These are phyloP conservation scores for Xylariaceae sp. DNA, from an alignment of 2,329 filamentous ascomycete genomes.

Conservation along the genomic window DNA sequence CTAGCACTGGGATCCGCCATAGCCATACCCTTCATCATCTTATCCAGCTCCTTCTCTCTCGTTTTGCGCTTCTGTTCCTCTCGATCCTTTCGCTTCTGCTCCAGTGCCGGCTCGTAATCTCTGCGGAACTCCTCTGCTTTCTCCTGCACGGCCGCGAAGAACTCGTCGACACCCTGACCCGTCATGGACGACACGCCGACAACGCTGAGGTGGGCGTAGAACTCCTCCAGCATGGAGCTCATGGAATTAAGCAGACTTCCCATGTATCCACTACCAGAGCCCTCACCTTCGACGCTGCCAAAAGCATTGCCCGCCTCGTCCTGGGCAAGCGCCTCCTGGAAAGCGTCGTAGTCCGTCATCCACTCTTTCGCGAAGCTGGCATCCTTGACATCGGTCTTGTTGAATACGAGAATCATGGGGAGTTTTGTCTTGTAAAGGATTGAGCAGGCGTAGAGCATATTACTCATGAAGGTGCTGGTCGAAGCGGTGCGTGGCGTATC, in stretches of 20 bases:
- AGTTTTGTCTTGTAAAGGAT: conserved; percentile 98
- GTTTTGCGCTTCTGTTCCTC: conserved; percentile 67
- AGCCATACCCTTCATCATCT: conserved; percentile 90
- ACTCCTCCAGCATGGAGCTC: conserved; percentile 95
- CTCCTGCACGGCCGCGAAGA: conserved; percentile 81
- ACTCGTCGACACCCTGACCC: conserved; percentile 84
- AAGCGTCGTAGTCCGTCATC: conserved; percentile 99
- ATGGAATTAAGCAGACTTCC: conserved; percentile 92
- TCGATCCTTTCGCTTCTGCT: conserved; percentile 68
- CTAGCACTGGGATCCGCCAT: conserved; percentile 31
- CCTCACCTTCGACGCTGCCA: conserved; percentile 64
- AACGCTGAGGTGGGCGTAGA: conserved; percentile 89
- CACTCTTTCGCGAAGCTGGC: conserved; percentile 91
- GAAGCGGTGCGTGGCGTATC: conserved; percentile 91
- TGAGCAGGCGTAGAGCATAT: conserved; percentile 98
- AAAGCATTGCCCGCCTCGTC: conserved; percentile 77
- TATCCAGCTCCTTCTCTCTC: conserved; percentile 77
- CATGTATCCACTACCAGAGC: conserved; percentile 90
- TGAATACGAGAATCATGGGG: conserved; percentile 98
- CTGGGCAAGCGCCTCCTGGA: conserved; percentile 75
- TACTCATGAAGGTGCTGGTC: conserved; percentile 98
- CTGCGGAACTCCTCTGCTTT: conserved; percentile 84
- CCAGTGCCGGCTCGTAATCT: conserved; percentile 89
- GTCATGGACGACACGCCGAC: conserved; percentile 93
- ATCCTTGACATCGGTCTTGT: conserved; percentile 95